Conservation (phyloP, 805 yeast species). For the Hanseniaspora mollemarum region DNA sequence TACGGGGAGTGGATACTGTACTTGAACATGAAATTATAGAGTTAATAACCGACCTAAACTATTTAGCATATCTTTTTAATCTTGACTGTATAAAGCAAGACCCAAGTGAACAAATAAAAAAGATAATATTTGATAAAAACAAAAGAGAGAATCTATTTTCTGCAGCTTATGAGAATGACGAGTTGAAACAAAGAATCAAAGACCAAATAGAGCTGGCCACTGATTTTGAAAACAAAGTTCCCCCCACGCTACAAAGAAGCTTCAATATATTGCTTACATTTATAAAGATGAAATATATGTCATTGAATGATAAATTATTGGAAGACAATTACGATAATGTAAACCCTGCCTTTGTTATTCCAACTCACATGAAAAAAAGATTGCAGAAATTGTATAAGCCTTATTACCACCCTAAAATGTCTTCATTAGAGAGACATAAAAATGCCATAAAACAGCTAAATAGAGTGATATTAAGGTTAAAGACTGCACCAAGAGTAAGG, state of each 20-base stretch:
- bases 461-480: neutral
- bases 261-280: neutral
- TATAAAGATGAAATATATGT: neutral
- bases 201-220: neutral
- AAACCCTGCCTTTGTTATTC: neutral
- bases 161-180: neutral
- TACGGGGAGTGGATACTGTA: neutral
- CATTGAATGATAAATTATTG: neutral
- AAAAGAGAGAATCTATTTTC: constrained; percentile 1
- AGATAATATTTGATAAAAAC: neutral
- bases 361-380: neutral
- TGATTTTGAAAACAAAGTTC: neutral
- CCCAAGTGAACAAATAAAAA: too few species aligned
- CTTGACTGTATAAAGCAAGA: neutral
- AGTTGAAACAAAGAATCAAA: neutral
- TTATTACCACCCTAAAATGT: neutral
- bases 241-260: neutral
- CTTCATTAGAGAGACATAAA: neutral
- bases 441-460: neutral
- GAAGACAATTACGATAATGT: neutral
- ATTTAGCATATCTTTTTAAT: neutral
- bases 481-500: constrained; percentile 6
- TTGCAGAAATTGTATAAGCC: neutral
- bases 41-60: constrained; percentile 2
- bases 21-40: constrained; percentile 1